Conservation (phyloP, 169 alveolate genomes). For the Eimeria praecox region DNA sequence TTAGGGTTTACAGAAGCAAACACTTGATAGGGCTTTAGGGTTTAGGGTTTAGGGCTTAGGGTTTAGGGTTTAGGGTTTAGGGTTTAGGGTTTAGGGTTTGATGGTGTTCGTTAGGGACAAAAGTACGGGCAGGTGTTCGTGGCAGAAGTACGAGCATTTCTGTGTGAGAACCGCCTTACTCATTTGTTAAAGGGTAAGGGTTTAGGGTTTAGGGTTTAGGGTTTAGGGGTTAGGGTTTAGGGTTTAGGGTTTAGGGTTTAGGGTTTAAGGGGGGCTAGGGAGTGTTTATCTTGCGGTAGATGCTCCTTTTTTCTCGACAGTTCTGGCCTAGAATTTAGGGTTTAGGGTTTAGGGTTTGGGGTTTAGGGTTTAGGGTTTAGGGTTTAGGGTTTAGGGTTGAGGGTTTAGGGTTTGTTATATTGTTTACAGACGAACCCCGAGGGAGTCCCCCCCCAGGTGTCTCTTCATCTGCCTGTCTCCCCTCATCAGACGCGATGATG, state of each 20-base stretch:
- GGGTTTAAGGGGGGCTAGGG: neutral
- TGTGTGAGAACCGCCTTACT: constrained; percentile 28
- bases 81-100: neutral
- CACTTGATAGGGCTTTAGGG: too few relatives aligned
- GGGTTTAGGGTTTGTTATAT: neutral
- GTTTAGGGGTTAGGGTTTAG: neutral
- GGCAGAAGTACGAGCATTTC: constrained; percentile 24
- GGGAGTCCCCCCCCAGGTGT: constrained; percentile 11
- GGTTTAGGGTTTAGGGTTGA: neutral
- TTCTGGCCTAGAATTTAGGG: neutral
- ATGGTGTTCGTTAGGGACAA: neutral
- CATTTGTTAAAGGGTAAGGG: constrained; percentile 16
- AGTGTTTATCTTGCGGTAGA: neutral
- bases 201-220: neutral
- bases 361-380: too few relatives aligned
- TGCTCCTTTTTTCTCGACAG: neutral
- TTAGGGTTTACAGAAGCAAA: too few relatives aligned
- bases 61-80: too few relatives aligned
- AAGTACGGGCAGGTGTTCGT: constrained; percentile 44
- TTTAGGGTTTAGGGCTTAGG: too few relatives aligned
- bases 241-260: neutral
- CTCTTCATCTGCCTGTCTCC: neutral
- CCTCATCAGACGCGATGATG: neutral
- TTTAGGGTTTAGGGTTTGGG: too few relatives aligned
- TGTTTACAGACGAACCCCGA: neutral